Evolutionary conservation across 495 filamentous ascomycete species (phyloP).

Genomic region (Schizothecium vesticola): DNA sequence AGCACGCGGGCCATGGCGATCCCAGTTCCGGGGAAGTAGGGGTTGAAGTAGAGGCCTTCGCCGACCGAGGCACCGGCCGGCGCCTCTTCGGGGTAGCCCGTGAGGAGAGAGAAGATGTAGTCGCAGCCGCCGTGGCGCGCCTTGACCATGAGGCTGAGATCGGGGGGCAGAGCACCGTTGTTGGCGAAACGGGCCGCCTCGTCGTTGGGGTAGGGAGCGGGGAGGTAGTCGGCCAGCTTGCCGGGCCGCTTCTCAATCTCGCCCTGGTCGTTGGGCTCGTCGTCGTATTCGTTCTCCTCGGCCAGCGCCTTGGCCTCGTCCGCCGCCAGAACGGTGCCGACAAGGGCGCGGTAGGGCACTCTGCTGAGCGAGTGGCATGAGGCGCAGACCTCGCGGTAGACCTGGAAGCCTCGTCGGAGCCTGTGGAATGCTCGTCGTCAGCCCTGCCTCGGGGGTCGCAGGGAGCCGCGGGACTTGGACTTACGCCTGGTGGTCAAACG

Average conservation of each 20-base stretch:
- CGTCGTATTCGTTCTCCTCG: constrained; percentile 97
- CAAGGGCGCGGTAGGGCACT: constrained; percentile 87
- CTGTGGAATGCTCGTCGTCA: constrained; percentile 40
- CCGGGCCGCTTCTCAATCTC: constrained; percentile 97
- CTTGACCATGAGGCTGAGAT: constrained; percentile 97
- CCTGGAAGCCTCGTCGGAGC: constrained; percentile 98
- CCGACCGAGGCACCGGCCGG: constrained; percentile 78
- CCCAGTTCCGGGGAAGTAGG: constrained; percentile 98
- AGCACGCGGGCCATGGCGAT: constrained; percentile 99
- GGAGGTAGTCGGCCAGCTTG: constrained; percentile 97
- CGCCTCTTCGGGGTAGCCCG: constrained; percentile 96
- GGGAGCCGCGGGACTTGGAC: constrained; percentile 27
- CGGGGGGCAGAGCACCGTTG: constrained; percentile 93
- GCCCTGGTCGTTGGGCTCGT: constrained; percentile 95
- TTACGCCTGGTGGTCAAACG: constrained; percentile 95
- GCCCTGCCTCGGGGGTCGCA: not conserved
- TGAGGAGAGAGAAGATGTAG: constrained; percentile 95
- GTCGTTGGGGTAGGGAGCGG: constrained; percentile 93
- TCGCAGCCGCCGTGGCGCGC: constrained; percentile 95
- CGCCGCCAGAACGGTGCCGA: constrained; percentile 87
- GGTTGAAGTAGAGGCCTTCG: constrained; percentile 97
- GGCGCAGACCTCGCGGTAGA: constrained; percentile 98
- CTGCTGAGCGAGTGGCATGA: constrained; percentile 94
- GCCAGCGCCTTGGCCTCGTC: constrained; percentile 96
- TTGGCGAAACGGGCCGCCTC: constrained; percentile 97